phyloP scores from a whole-genome alignment of 441 rosid species.

The Populus hybrid region DNA sequence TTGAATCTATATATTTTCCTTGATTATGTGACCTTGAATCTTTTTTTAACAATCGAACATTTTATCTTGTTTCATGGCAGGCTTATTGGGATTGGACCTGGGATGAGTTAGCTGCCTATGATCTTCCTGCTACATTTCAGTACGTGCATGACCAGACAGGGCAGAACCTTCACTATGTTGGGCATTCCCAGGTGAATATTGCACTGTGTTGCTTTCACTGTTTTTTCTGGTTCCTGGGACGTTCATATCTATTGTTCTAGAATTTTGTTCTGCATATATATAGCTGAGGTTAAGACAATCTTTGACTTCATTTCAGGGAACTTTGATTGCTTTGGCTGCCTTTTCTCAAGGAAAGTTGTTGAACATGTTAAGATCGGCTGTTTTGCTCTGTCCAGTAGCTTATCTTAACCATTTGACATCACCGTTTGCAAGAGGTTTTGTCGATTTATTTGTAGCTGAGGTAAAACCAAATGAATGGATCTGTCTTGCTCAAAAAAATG shows the following conservation, averaged over 20 bases:
- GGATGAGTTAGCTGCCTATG: slow-evolving; percentile 74
- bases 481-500: not conserved
- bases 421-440: slow-evolving; percentile 45
- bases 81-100: slow-evolving; percentile 88
- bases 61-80: slow-evolving; percentile 28
- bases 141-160: slow-evolving; percentile 54
- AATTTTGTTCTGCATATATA: too few species aligned
- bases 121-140: slow-evolving; percentile 64
- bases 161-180: slow-evolving; percentile 77
- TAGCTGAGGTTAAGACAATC: not conserved
- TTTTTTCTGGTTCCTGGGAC: not conserved
- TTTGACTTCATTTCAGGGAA: slow-evolving; percentile 47
- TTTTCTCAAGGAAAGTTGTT: slow-evolving; percentile 56
- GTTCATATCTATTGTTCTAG: not conserved
- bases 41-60: not conserved
- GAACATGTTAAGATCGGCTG: slow-evolving; percentile 62
- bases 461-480: slow-evolving; percentile 23
- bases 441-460: slow-evolving; percentile 60
- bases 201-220: not conserved
- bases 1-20: not conserved
- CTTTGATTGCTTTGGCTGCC: slow-evolving; percentile 68
- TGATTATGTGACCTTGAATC: not conserved
- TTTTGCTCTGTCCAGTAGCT: slow-evolving; percentile 79
- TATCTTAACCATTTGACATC: slow-evolving; percentile 78
- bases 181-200: slow-evolving; percentile 69